A percentile compares a stretch with the other conserved stretches of the same genome.
Evolutionary conservation across 352 stramenopile species (phyloP).

Genomic region (Phytopythium helicoides): DNA sequence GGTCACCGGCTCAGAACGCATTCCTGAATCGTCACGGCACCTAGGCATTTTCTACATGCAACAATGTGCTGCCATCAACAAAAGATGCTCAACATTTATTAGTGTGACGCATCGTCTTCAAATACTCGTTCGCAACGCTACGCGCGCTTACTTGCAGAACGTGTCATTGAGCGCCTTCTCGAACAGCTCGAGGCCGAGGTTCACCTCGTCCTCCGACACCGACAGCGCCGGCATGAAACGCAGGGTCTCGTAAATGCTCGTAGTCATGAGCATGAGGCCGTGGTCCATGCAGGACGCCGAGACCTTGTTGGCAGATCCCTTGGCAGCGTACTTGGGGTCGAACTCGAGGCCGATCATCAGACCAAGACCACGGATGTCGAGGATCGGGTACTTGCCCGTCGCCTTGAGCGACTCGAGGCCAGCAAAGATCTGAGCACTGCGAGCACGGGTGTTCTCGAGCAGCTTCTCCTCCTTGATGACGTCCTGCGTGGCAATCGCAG

Average conservation of each 20-base stretch:
- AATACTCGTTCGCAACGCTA: neutral
- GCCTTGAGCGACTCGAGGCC: constrained; percentile 76
- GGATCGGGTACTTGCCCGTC: constrained; percentile 73
- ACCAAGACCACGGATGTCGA: constrained; percentile 89
- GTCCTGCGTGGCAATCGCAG: constrained; percentile 87
- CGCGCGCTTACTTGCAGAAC: constrained; percentile 23
- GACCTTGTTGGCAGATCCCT: constrained; percentile 71
- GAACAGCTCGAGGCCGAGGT: constrained; percentile 53
- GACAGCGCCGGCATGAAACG: constrained; percentile 93
- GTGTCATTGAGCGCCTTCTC: constrained; percentile 52
- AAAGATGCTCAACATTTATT: no score
- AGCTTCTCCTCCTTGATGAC: constrained; percentile 89
- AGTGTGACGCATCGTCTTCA: neutral
- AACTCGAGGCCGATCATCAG: constrained; percentile 94
- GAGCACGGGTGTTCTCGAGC: constrained; percentile 76
- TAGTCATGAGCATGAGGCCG: constrained; percentile 91
- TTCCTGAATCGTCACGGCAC: constrained; percentile 38
- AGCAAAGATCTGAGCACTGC: constrained; percentile 70
- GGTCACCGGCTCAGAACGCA: constrained; percentile 65
- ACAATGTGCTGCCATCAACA: no score
- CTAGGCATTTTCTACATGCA: no score
- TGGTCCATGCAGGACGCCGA: constrained; percentile 80
- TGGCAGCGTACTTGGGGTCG: constrained; percentile 39
- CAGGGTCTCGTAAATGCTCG: constrained; percentile 90
- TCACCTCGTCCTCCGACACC: constrained; percentile 74